A percentile compares a stretch with the other conserved stretches of the same genome.
phyloP scores from a whole-genome alignment of 345 rosid genomes.

The Psidium friedrichsthalianum region DNA sequence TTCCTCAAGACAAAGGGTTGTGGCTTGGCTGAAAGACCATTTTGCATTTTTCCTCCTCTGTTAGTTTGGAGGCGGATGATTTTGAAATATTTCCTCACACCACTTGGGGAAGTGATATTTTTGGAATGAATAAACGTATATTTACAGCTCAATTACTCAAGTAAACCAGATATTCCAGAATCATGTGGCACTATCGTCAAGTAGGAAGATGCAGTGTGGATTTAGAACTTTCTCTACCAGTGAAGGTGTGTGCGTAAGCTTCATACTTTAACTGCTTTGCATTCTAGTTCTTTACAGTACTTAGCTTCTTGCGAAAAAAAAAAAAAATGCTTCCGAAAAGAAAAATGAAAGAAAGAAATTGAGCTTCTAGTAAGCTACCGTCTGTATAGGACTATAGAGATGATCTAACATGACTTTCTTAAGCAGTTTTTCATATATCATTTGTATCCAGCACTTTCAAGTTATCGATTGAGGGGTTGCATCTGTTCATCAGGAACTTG shows the following conservation, averaged over 20 bases:
- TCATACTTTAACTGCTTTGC: neutral
- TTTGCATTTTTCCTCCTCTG: neutral
- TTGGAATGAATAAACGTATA: slow-evolving; percentile 3
- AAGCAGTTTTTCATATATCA: neutral
- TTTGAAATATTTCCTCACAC: neutral
- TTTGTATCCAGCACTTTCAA: neutral
- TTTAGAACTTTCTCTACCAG: slow-evolving; percentile 59
- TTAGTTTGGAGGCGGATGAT: neutral
- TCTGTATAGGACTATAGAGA: neutral
- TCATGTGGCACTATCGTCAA: slow-evolving; percentile 27
- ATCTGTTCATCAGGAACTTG: neutral
- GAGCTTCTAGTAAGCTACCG: neutral
- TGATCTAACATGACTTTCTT: neutral
- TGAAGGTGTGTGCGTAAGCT: slow-evolving; percentile 31
- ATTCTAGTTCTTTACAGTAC: neutral
- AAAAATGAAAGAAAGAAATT: neutral
- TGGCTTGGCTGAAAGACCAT: neutral
- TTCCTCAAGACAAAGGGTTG: neutral
- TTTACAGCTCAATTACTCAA: slow-evolving; percentile 39
- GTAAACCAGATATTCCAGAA: slow-evolving; percentile 20
- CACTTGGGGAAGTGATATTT: slow-evolving; percentile 1
- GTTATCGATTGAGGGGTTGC: neutral
- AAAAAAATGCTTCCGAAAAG: too few species aligned
- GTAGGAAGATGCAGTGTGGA: slow-evolving; percentile 44
- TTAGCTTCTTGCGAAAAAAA: neutral